These are phyloP conservation scores for maize (Zea mays) DNA, from an alignment of 176 grass and related monocot genomes.

Conservation along the genomic window Zm-B73-REFERENCE-NAM-5.0 NC_050102.1:11124001-11124500, in stretches of 20 bases:
- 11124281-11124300: constrained; percentile 29
- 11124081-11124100: constrained; percentile 20
- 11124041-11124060: not conserved
- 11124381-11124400: constrained; percentile 27
- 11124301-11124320: not conserved
- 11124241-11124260: constrained; percentile 30
- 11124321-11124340: constrained; percentile 35
- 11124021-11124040: not conserved
- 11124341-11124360: constrained; percentile 19
- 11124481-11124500: too few relatives aligned
- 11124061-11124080: not conserved
- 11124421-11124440: not conserved
- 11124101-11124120: constrained; percentile 21
- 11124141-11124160: not conserved
- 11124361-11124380: constrained; percentile 27
- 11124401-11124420: not conserved
- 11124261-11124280: constrained; percentile 50
- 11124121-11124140: constrained; percentile 21
- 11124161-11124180: constrained; percentile 43
- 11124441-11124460: too few relatives aligned
- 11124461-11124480: too few relatives aligned
- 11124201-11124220: constrained; percentile 23
- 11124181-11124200: constrained; percentile 38
- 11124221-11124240: constrained; percentile 31
- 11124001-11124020: constrained; percentile 3